These are phyloP conservation scores for Brassica juncea DNA, from an alignment of 345 rosid species.

Conservation along the genomic window DNA sequence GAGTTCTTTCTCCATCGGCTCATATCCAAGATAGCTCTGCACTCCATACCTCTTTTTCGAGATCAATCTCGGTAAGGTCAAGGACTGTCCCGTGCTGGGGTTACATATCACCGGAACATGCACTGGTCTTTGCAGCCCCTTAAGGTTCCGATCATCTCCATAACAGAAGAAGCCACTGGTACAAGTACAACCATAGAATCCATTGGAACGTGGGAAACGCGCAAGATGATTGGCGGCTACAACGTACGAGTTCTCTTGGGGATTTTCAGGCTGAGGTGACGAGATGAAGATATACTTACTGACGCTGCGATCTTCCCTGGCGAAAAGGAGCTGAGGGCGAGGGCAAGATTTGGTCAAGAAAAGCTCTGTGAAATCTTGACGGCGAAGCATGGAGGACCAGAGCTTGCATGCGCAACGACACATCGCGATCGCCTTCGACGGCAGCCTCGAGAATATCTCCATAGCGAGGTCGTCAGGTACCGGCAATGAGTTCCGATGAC, in stretches of 20 bases:
- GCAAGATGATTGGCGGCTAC: not conserved
- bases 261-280: not conserved
- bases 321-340: not conserved
- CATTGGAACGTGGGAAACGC: not conserved
- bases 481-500: not conserved
- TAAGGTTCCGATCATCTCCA: not conserved
- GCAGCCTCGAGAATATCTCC: not conserved
- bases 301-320: not conserved
- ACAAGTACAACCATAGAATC: not conserved
- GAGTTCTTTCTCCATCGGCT: not conserved
- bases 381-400: not conserved
- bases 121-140: not conserved
- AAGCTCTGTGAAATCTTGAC: not conserved
- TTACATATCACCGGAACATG: not conserved
- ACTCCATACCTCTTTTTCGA: not conserved
- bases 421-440: not conserved
- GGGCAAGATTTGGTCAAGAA: not conserved
- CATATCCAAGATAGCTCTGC: not conserved
- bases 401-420: not conserved
- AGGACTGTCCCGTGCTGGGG: not conserved
- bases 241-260: not conserved
- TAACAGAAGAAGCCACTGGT: not conserved
- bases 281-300: not conserved
- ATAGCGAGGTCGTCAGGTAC: not conserved
- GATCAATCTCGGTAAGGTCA: not conserved